phyloP scores from a whole-genome alignment of 345 rosid genomes.

The Excoecaria agallocha region DNA sequence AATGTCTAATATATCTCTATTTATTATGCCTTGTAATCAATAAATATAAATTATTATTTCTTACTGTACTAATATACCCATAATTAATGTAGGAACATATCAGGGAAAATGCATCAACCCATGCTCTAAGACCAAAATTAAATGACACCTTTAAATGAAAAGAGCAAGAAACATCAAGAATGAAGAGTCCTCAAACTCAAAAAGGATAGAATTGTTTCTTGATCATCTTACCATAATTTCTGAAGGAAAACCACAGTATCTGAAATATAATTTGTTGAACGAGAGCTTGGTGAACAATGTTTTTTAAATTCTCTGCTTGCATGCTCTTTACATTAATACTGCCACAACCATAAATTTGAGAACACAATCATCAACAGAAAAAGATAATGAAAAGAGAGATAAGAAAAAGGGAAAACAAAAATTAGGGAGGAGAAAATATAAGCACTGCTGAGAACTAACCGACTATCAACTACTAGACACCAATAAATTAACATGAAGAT shows the following conservation, averaged over 20 bases:
- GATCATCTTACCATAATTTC: conserved; percentile 63
- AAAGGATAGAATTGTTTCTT: conserved; percentile 6
- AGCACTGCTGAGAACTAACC: background rate
- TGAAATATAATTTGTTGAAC: conserved; percentile 82
- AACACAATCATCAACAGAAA: conserved; percentile 40
- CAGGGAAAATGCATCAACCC: too few species aligned
- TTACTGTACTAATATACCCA: too few species aligned
- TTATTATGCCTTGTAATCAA: too few species aligned
- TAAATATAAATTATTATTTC: too few species aligned
- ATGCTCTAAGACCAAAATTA: background rate
- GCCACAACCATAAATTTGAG: conserved; percentile 85
- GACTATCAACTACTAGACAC: background rate
- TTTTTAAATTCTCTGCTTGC: conserved; percentile 83
- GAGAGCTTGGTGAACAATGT: conserved; percentile 80
- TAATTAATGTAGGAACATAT: too few species aligned
- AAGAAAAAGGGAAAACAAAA: conserved; percentile 13
- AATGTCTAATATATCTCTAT: too few species aligned
- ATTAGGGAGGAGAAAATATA: background rate
- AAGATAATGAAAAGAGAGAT: conserved; percentile 25
- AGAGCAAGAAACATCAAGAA: background rate
- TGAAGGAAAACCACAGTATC: conserved; percentile 56
- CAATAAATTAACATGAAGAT: background rate
- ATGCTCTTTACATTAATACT: conserved; percentile 92
- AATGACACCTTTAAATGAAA: background rate
- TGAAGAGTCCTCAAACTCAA: conserved; percentile 4